phyloP scores from a whole-genome alignment of 2,329 filamentous ascomycete genomes.

The Pseudovirgaria hyperparasitica region DNA sequence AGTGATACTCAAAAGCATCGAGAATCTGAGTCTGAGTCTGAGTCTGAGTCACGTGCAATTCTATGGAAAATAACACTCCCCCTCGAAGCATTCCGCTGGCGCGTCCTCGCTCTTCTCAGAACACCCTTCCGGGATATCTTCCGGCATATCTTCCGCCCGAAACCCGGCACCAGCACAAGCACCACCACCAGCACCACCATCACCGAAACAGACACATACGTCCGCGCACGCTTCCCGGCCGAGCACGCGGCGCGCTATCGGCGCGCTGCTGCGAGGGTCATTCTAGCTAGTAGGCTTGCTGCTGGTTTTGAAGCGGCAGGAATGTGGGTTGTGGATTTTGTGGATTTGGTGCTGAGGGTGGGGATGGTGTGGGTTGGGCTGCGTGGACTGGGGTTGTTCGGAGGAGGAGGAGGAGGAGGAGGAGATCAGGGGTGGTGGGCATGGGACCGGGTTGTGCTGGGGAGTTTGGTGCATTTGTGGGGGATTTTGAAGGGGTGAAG shows the following conservation, averaged over 20 bases:
- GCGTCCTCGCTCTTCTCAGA: too few species aligned
- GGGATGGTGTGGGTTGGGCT: too few species aligned
- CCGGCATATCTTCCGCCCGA: too few species aligned
- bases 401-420: too few species aligned
- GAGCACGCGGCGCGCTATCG: conserved; percentile 20
- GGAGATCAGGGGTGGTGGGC: background rate
- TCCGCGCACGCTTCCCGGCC: conserved; percentile 8
- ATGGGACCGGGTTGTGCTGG: conserved; percentile 6
- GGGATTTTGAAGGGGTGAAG: conserved; percentile 16
- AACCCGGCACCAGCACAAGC: conserved; percentile 26
- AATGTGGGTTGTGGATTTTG: conserved; percentile 1
- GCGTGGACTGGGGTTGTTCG: too few species aligned
- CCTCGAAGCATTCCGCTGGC: too few species aligned
- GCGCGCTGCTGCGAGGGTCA: conserved; percentile 24
- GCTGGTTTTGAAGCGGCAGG: conserved; percentile 20
- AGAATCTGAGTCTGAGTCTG: too few species aligned
- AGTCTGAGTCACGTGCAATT: too few species aligned
- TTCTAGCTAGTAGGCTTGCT: conserved; percentile 28
- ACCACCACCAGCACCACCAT: conserved; percentile 8
- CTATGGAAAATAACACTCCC: too few species aligned
- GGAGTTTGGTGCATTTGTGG: conserved; percentile 12
- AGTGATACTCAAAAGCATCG: too few species aligned
- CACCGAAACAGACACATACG: conserved; percentile 28
- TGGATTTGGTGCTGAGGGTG: too few species aligned
- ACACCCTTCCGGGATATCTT: too few species aligned